These are phyloP conservation scores for Acephala macrosclerotiorum DNA, from an alignment of 2,329 filamentous ascomycete species.

Conservation along the genomic window DNA sequence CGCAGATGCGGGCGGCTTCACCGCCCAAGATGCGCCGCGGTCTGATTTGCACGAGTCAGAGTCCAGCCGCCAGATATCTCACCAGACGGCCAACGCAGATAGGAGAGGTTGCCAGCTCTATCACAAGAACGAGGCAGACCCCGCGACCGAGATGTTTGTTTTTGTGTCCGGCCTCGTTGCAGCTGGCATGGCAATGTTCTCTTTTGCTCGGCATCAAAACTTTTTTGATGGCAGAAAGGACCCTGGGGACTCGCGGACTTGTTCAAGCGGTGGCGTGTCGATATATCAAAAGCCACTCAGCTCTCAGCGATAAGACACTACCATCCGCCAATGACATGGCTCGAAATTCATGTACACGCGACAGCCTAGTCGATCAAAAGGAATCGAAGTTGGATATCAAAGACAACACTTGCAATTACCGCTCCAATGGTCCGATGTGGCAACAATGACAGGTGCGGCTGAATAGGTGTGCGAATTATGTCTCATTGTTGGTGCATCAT, in stretches of 20 bases:
- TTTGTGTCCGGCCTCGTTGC: background rate
- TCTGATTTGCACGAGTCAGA: conserved; percentile 8
- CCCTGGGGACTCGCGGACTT: background rate
- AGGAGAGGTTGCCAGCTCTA: background rate
- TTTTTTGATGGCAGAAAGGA: conserved; percentile 1
- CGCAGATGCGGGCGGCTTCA: conserved; percentile 1
- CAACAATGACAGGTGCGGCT: conserved; percentile 7
- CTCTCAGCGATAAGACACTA: conserved; percentile 26
- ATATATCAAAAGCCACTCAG: conserved; percentile 28
- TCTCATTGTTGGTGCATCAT: background rate
- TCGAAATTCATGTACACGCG: conserved; percentile 26
- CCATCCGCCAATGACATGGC: conserved; percentile 19
- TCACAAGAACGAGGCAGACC: conserved; percentile 6
- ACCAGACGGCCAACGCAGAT: background rate
- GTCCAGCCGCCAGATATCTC: background rate
- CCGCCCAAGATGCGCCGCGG: conserved; percentile 13
- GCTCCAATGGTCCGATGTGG: conserved; percentile 4
- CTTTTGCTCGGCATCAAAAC: background rate
- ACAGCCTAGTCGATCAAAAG: conserved; percentile 20
- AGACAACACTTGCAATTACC: conserved; percentile 6
- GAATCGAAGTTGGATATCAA: background rate
- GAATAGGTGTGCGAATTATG: background rate
- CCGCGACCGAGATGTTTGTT: background rate
- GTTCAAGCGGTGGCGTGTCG: background rate
- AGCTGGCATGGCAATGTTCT: conserved; percentile 1